These are phyloP conservation scores for Corymbia citriodora DNA, from an alignment of 441 rosid genomes.

Conservation along the genomic window DNA sequence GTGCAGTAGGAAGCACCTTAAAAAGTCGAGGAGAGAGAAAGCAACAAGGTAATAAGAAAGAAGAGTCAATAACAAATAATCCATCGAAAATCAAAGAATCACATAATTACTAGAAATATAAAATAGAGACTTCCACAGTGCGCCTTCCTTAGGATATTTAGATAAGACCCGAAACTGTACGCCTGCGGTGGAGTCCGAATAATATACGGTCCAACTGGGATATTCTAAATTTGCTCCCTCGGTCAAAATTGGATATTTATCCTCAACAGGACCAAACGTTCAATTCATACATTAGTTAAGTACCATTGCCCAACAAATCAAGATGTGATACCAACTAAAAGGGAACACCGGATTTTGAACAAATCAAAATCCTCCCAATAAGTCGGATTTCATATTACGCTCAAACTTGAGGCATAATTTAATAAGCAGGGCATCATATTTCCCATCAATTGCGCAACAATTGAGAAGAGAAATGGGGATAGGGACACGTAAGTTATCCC, in stretches of 20 bases:
- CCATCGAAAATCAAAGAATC: fast-evolving
- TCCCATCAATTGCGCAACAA: not conserved
- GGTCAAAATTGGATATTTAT: not conserved
- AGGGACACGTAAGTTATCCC: not conserved
- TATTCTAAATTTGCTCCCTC: too few relatives aligned
- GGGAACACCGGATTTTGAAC: not conserved
- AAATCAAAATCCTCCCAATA: too few relatives aligned
- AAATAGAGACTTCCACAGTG: not conserved
- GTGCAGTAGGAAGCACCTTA: too few relatives aligned
- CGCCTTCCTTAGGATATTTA: not conserved
- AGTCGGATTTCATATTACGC: fast-evolving
- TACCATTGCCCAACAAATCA: not conserved
- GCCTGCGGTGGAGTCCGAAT: too few relatives aligned
- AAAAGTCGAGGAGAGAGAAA: too few relatives aligned
- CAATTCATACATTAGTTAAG: not conserved
- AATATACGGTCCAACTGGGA: too few relatives aligned
- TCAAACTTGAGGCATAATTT: too few relatives aligned
- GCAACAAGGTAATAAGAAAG: too few relatives aligned
- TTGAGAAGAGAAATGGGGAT: too few relatives aligned
- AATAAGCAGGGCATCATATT: not conserved
- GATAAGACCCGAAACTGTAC: too few relatives aligned
- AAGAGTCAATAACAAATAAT: not conserved
- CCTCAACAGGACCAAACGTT: not conserved
- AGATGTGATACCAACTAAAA: not conserved
- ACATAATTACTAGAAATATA: not conserved